Evolutionary conservation across 352 stramenopile genomes (phyloP), one percentile per base, ranked within the genome.

Genomic region (Pythium guiyangense): DNA sequence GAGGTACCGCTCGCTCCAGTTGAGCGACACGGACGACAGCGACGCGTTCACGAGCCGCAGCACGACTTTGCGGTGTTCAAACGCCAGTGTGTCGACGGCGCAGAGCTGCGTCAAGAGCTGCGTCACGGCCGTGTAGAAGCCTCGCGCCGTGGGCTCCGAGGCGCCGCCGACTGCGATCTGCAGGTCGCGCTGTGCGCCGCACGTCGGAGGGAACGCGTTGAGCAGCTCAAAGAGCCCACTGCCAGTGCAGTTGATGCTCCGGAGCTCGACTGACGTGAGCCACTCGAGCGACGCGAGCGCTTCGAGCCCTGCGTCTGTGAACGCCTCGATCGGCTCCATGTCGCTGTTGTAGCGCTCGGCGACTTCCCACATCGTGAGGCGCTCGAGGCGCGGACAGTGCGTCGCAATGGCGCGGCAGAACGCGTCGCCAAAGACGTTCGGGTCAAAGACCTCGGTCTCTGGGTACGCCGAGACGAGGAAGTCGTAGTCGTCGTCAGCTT

Each of bases 1-100:
- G 53, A 82, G 49, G 8, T 77, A 77, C n/a, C 66, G 46, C 37
- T 71, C 56, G 46, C 70, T 77, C 72, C 72, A 82, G 9, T 34
- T 37, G 8, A 47, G 29, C 2, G 79, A 65, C 2, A 82, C 65
- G 11, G 65, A 63, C 5, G 39, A 44, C 5, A 64, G 56, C 17
- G 47, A 55, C 9, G 66, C 42, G 42, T 77, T 74, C 11, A 57
- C 46, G 34, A 83, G 14, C 2, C 72, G 62, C n/a, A 76, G 59
- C 18, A 73, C 69, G 2, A 79, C 68, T n/a, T 69, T 58, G 35
- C 73, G 55, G 15, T 50, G 39, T 20, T 57, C 43, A 35, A 75
- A 77, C 3, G 25, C 49, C 4, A 77, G 15, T 8, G 72, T 45
- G 34, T 64, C 40, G 15, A 60, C 46, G 2, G 57, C 62, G 20